Percentiles rank a stretch among this genome's conserved stretches.
Conservation (phyloP, 495 filamentous ascomycete species). For the Talaromyces adpressus region DNA sequence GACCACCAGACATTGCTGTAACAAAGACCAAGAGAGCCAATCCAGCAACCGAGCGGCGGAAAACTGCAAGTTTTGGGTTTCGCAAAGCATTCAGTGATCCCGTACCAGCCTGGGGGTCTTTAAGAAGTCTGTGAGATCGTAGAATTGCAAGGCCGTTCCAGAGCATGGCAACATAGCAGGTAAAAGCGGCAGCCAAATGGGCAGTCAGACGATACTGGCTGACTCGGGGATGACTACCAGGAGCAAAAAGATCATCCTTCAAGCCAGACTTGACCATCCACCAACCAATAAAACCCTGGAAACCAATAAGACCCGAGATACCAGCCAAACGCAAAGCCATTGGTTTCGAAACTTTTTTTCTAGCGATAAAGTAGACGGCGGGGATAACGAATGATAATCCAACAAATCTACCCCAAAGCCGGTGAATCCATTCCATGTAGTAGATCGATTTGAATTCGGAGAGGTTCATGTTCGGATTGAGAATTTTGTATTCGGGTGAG, state of each 20-base stretch:
- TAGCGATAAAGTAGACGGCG: constrained; percentile 78
- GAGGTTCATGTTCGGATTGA: constrained; percentile 88
- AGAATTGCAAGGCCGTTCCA: constrained; percentile 84
- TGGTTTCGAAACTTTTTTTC: constrained; percentile 65
- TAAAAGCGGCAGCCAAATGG: constrained; percentile 83
- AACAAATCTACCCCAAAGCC: constrained; percentile 90
- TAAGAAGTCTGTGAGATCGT: constrained; percentile 61
- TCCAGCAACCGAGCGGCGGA: constrained; percentile 66
- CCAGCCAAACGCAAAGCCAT: constrained; percentile 75
- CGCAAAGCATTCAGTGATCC: constrained; percentile 51
- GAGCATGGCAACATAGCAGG: constrained; percentile 89
- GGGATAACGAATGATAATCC: constrained; percentile 86
- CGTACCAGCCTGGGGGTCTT: constrained; percentile 49
- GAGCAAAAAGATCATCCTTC: constrained; percentile 88
- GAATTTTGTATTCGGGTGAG: constrained; percentile 82
- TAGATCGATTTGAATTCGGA: constrained; percentile 97
- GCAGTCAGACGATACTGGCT: constrained; percentile 88
- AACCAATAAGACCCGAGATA: constrained; percentile 83
- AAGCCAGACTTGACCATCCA: constrained; percentile 99
- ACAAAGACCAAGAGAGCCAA: constrained; percentile 73
- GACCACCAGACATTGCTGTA: constrained; percentile 85
- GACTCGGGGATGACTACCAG: constrained; percentile 83
- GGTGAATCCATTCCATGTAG: constrained; percentile 98
- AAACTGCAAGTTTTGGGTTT: constrained; percentile 57
- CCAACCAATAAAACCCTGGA: constrained; percentile 94